Evolutionary conservation across 2,329 filamentous ascomycete species (phyloP).

Genomic region (Neoarthrinium moseri): DNA sequence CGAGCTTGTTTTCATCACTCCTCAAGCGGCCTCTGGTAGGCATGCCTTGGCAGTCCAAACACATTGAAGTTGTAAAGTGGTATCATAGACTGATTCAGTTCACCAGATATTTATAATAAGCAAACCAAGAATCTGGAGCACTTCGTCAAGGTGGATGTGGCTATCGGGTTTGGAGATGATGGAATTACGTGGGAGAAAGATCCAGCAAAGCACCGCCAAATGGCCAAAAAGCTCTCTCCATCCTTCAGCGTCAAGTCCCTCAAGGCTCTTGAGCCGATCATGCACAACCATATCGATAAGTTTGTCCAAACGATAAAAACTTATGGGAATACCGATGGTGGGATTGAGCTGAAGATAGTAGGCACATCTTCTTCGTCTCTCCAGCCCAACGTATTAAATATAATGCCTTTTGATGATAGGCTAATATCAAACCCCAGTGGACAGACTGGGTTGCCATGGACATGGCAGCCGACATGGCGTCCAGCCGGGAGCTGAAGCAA

Average conservation of each 20-base stretch:
- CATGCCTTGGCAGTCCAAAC: not conserved
- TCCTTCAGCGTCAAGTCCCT: constrained; percentile 10
- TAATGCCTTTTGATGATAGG: no score
- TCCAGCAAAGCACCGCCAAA: constrained; percentile 11
- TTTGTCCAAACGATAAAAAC: constrained; percentile 12
- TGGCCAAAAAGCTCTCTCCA: constrained; percentile 9
- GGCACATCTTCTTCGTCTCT: not conserved
- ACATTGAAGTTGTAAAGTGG: not conserved
- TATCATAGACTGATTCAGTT: not conserved
- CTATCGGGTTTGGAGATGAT: constrained; percentile 1
- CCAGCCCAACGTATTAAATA: not conserved
- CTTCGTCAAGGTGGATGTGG: constrained; percentile 6
- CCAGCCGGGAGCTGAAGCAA: constrained; percentile 17
- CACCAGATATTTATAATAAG: constrained; percentile 10
- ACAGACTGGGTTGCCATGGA: constrained; percentile 21
- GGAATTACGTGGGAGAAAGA: constrained; percentile 11
- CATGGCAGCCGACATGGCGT: constrained; percentile 21
- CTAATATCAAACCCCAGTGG: constrained; percentile 12
- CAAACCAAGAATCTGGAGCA: constrained; percentile 6
- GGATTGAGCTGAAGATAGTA: constrained; percentile 8
- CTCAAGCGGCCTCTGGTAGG: constrained; percentile 9
- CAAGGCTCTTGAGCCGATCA: constrained; percentile 2
- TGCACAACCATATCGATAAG: constrained; percentile 11
- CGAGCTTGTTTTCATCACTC: constrained; percentile 16
- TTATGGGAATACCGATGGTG: constrained; percentile 6